Conservation (phyloP, 805 yeast species). For the Candida pseudofarinosa region DNA sequence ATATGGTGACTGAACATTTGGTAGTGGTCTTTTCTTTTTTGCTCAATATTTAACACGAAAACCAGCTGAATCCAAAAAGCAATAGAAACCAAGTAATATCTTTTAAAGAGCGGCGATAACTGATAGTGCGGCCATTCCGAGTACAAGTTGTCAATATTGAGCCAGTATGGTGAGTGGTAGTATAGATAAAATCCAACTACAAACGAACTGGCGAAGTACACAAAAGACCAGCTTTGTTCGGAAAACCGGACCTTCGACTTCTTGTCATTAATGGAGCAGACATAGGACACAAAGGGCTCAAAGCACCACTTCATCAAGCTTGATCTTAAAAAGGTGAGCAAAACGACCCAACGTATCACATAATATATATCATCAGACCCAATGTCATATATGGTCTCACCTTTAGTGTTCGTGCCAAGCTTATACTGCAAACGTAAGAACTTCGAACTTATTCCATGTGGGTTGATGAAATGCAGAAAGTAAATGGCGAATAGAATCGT, state of each 20-base stretch:
- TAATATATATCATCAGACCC: slow-evolving; percentile 53
- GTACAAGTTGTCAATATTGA: slow-evolving; percentile 56
- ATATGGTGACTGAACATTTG: slow-evolving; percentile 91
- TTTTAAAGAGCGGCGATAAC: slow-evolving; percentile 51
- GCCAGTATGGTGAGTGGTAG: slow-evolving; percentile 53
- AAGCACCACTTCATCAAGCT: slow-evolving; percentile 55
- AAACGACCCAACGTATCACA: slow-evolving; percentile 52
- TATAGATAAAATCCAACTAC: slow-evolving; percentile 56
- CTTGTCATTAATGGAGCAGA: slow-evolving; percentile 39
- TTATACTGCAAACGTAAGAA: slow-evolving; percentile 33
- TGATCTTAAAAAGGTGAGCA: slow-evolving; percentile 55
- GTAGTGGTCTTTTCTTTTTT: slow-evolving; percentile 70
- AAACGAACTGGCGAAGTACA: slow-evolving; percentile 57
- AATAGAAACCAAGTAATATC: slow-evolving; percentile 68
- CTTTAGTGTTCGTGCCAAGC: slow-evolving; percentile 11
- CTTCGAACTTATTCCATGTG: slow-evolving; percentile 22
- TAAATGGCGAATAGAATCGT: slow-evolving; percentile 23
- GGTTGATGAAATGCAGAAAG: slow-evolving; percentile 19
- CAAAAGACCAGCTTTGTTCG: slow-evolving; percentile 79
- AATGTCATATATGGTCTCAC: slow-evolving; percentile 43
- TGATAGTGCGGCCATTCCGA: slow-evolving; percentile 70
- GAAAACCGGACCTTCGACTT: slow-evolving; percentile 67
- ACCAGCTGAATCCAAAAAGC: slow-evolving; percentile 81
- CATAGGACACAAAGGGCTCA: slow-evolving; percentile 49
- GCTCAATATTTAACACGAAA: slow-evolving; percentile 72